These are phyloP conservation scores for Fusarium guadeloupense DNA, from an alignment of 2,329 filamentous ascomycete species.

Conservation along the genomic window DNA sequence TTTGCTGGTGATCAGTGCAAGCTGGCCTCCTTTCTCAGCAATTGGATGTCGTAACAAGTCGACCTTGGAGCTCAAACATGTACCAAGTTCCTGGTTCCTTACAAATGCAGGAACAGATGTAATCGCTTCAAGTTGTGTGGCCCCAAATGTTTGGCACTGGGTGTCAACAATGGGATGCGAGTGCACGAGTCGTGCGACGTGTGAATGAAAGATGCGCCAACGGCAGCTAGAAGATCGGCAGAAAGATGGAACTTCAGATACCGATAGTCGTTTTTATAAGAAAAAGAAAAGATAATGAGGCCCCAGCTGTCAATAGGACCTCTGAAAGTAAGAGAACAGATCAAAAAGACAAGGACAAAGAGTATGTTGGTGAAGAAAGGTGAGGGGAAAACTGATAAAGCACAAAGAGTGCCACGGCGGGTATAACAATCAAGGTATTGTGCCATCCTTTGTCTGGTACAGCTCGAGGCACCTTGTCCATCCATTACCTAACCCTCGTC, in stretches of 20 bases:
- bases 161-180: constrained; percentile 17
- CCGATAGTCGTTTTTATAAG: background rate
- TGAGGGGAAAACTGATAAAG: constrained; percentile 1
- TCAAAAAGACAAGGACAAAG: background rate
- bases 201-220: constrained; percentile 15
- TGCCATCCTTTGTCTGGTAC: constrained; percentile 7
- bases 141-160: constrained; percentile 13
- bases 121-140: constrained; percentile 1
- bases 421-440: background rate
- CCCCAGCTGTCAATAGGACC: background rate
- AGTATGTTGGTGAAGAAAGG: background rate
- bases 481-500: constrained; percentile 3
- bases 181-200: constrained; percentile 29
- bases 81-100: background rate
- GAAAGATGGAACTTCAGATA: constrained; percentile 16
- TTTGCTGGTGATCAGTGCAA: background rate
- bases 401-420: constrained; percentile 2
- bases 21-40: background rate
- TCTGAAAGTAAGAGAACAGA: background rate
- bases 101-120: constrained; percentile 27
- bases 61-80: background rate
- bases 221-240: constrained; percentile 13
- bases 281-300: background rate
- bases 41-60: background rate
- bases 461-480: background rate